A percentile compares a stretch with the other conserved stretches of the same genome.
Evolutionary conservation across 1,284 basidiomycete genomes (phyloP).

Genomic region (Ceraceosorus bombacis): DNA sequence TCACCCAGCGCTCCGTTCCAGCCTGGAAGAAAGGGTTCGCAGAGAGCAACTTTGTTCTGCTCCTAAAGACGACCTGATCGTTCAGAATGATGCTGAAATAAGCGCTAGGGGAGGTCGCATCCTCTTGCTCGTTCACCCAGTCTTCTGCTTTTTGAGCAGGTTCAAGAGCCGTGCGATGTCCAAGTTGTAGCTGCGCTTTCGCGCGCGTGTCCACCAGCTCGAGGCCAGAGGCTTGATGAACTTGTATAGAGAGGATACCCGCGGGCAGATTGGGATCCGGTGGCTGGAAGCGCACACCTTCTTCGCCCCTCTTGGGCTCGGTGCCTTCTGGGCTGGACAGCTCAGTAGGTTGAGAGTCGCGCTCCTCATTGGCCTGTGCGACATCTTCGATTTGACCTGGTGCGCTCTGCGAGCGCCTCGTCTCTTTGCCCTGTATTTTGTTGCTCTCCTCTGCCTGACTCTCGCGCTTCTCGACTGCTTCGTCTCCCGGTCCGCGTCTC

Average conservation of each 20-base stretch:
- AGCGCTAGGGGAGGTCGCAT: constrained; percentile 36
- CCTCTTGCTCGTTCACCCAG: constrained; percentile 22
- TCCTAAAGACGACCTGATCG: constrained; percentile 51
- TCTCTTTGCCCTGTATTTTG: constrained; percentile 1
- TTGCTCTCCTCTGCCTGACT: constrained; percentile 1
- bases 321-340: not conserved
- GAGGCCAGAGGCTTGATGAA: constrained; percentile 36
- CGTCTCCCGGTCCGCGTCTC: constrained; percentile 1
- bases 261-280: constrained; percentile 20
- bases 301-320: constrained; percentile 3
- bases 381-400: not conserved
- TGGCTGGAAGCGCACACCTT: constrained; percentile 16
- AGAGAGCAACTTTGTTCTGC: constrained; percentile 50
- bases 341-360: not conserved
- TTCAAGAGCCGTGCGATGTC: constrained; percentile 18
- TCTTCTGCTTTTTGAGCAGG: constrained; percentile 24
- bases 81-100: constrained; percentile 51
- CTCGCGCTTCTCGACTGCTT: not conserved
- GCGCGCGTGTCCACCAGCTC: constrained; percentile 46
- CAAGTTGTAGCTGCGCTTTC: constrained; percentile 13
- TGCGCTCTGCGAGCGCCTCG: too few species aligned
- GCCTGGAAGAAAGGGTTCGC: constrained; percentile 52
- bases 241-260: constrained; percentile 28
- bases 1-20: constrained; percentile 51
- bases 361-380: constrained; percentile 2